Evolutionary conservation across 169 alveolate species (phyloP).

Genomic region (Plasmodium coatneyi): DNA sequence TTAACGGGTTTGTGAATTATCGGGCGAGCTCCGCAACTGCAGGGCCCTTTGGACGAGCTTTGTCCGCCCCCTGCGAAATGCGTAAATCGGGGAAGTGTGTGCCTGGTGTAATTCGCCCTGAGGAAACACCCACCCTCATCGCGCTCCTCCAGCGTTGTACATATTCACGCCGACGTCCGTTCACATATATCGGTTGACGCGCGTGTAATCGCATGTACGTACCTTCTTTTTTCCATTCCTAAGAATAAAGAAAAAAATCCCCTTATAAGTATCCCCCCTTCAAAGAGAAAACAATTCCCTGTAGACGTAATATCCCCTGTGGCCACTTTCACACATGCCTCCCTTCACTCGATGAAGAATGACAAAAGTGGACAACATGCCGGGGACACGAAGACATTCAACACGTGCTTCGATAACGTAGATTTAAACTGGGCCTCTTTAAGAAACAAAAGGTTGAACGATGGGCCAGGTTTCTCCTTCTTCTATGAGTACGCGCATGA

Average conservation of each 20-base stretch:
- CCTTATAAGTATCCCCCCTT: neutral
- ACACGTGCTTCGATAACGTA: slow-evolving; percentile 69
- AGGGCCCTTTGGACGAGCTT: neutral
- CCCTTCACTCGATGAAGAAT: slow-evolving; percentile 37
- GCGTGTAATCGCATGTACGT: neutral
- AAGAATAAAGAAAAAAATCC: neutral
- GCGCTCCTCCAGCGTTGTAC: neutral
- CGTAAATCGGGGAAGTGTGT: neutral
- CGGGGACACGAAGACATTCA: slow-evolving; percentile 42
- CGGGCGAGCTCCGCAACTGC: neutral
- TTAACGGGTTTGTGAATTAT: neutral
- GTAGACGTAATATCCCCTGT: neutral
- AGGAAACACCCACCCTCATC: neutral
- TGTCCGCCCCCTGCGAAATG: neutral
- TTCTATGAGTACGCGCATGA: slow-evolving; percentile 74
- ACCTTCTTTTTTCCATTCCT: neutral
- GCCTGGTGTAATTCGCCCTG: neutral
- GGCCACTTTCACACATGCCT: neutral
- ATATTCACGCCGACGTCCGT: neutral
- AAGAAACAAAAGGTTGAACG: slow-evolving; percentile 50
- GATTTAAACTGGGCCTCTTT: slow-evolving; percentile 25
- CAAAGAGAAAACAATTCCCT: neutral
- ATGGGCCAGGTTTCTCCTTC: slow-evolving; percentile 70
- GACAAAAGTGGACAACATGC: neutral
- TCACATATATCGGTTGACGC: neutral